Base-by-base conservation (phyloP, 768 basidiomycete species). In the Amanita subjunquillea region DNA sequence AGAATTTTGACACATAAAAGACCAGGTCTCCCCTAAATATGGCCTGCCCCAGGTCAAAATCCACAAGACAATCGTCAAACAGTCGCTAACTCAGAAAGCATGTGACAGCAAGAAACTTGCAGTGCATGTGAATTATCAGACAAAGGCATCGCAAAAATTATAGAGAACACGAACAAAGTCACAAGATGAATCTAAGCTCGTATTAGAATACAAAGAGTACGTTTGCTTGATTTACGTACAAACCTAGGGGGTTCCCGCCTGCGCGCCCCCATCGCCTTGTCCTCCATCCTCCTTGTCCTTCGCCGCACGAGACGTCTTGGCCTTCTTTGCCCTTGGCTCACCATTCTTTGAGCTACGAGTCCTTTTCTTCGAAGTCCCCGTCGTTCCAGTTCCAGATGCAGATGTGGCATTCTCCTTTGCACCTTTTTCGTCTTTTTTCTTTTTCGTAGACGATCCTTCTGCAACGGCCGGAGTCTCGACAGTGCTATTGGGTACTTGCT, bases 251-350 rank as follows among this genome's bases (percentile, higher is more conserved):
- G 51, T 36, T 20, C 44, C 17, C 20, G 43, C 30, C 23, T 29
- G 44, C 7, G 42, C 43, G 43, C 34, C 22, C 27, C 50, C 30
- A 23, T 42, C 51, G 3, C 23, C 25, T 57, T 57, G 36, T 47
- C 27, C 57, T 51, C 32, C 55, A 57, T 55, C 55, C 42, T 57
- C 61, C 49, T 60, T 59, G 5, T 48, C 56, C 29, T 60, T 60
- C 48, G 48, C 38, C 13, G 29, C 38, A n/a, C 53, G 49, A 23
- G 59, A 48, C 23, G 50, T 54, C 53, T 64, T 67, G 20, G 59
- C 47, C 55, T 65, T 70, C 60, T 70, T 70, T 17, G 63, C 12
- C 54, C 61, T 65, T 15, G 59, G 52, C 34, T 69, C 69, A 13
- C 64, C 64, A 46, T 54, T 61, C 56, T 67, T 68, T 12, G 61